Conservation (phyloP, 1,139 yeast species). For the Blastobotrys persicus region DNA sequence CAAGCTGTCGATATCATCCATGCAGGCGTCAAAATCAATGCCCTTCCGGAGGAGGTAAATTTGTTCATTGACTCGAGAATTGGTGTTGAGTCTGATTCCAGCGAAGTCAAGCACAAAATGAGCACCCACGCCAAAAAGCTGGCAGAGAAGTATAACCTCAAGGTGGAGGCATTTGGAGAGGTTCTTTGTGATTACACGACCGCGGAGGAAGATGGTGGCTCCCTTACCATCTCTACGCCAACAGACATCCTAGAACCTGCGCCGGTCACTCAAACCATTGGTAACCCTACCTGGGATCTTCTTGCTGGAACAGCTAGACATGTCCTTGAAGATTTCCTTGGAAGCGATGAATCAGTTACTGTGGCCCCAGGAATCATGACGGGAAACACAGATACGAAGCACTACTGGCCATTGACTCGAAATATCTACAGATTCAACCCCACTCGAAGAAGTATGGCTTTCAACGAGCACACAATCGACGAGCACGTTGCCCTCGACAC, state of each 20-base stretch:
- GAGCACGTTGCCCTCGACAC: constrained; percentile 53
- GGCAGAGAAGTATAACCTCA: constrained; percentile 49
- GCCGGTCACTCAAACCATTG: constrained; percentile 50
- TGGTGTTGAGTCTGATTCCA: constrained; percentile 49
- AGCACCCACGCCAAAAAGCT: constrained; percentile 40
- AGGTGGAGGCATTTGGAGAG: constrained; percentile 42
- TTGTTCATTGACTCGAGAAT: constrained; percentile 59
- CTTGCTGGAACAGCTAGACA: constrained; percentile 58
- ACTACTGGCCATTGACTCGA: constrained; percentile 70
- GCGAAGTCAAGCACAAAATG: constrained; percentile 43
- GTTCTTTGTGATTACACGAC: constrained; percentile 7
- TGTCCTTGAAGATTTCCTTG: constrained; percentile 52
- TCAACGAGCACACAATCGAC: constrained; percentile 55
- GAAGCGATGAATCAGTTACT: constrained; percentile 33
- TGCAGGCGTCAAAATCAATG: constrained; percentile 73
- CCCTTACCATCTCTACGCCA: constrained; percentile 5
- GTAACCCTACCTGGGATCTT: constrained; percentile 50
- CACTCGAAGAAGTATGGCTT: constrained; percentile 16
- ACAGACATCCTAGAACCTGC: constrained; percentile 49
- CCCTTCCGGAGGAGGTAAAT: constrained; percentile 66
- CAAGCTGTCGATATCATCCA: constrained; percentile 65
- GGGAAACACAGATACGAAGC: constrained; percentile 82
- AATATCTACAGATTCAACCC: constrained; percentile 73
- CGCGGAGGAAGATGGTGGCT: constrained; percentile 5
- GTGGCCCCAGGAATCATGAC: constrained; percentile 68